phyloP scores from a whole-genome alignment of 257 asterid genomes.

The Ocimum tenuiflorum region DNA sequence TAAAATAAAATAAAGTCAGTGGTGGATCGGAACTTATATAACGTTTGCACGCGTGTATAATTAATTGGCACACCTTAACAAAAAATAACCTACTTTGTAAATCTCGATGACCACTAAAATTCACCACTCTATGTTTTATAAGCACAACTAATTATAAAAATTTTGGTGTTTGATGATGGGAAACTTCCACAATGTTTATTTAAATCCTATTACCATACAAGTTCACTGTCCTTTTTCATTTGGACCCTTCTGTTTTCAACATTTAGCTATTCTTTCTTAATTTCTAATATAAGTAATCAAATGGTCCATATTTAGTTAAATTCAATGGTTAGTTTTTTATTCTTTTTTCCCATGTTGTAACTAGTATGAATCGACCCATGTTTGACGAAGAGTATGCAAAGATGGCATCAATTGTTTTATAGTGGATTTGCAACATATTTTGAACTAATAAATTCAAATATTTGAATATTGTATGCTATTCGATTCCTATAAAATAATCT shows the following conservation, averaged over 20 bases:
- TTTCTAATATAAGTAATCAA: background rate
- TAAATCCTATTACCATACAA: slow-evolving; percentile 36
- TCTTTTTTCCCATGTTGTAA: too few species aligned
- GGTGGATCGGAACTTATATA: background rate
- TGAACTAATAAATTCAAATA: too few species aligned
- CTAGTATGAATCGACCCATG: background rate
- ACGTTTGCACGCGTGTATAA: slow-evolving; percentile 30
- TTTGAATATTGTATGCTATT: too few species aligned
- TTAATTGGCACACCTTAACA: slow-evolving; percentile 11
- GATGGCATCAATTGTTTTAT: too few species aligned
- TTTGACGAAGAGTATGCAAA: too few species aligned
- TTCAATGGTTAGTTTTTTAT: background rate
- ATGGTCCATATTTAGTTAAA: background rate
- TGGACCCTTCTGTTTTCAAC: slow-evolving; percentile 19
- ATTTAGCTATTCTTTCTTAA: background rate
- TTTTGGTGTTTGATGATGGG: slow-evolving; percentile 27
- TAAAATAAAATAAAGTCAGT: background rate
- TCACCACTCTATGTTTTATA: background rate
- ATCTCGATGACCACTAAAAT: slow-evolving; percentile 12
- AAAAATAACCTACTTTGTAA: slow-evolving; percentile 9
- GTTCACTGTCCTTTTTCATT: slow-evolving; percentile 20
- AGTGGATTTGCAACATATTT: too few species aligned
- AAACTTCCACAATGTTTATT: slow-evolving; percentile 25
- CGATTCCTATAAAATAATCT: too few species aligned
- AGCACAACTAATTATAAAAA: background rate